Conservation (phyloP, 768 basidiomycete genomes). For the Mycena pura region DNA sequence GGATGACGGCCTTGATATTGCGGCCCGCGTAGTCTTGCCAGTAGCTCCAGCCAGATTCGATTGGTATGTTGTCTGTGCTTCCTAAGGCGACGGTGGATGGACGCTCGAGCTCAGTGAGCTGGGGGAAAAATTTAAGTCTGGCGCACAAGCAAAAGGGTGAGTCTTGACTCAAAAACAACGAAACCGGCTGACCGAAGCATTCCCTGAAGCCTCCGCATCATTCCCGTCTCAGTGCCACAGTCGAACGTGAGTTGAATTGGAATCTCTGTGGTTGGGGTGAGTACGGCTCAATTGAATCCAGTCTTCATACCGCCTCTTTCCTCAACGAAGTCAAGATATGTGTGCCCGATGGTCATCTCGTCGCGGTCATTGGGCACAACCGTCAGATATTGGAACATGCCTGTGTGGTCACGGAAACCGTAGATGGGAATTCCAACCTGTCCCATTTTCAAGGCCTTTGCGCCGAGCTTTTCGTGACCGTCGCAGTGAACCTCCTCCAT, state of each 20-base stretch:
- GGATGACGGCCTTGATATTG: constrained; percentile 2
- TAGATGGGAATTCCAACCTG: constrained; percentile 1
- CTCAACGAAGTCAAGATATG: not conserved
- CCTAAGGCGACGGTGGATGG: constrained; percentile 24
- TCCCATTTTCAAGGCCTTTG: not conserved
- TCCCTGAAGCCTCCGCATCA: not conserved
- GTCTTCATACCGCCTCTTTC: not conserved
- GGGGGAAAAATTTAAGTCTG: constrained; percentile 17
- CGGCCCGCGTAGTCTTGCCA: constrained; percentile 17
- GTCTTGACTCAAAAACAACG: not conserved
- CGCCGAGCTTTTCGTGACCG: constrained; percentile 1
- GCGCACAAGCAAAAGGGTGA: not conserved
- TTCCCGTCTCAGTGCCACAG: not conserved
- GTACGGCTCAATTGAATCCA: not conserved
- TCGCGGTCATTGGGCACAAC: not conserved
- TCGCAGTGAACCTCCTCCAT: constrained; percentile 7
- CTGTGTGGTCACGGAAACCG: not conserved
- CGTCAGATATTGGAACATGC: not conserved
- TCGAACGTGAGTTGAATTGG: not conserved
- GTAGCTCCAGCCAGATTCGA: constrained; percentile 34
- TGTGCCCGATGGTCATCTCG: not conserved
- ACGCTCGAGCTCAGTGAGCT: constrained; percentile 21
- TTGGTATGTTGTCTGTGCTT: constrained; percentile 30
- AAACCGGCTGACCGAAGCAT: not conserved
- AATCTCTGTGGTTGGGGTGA: not conserved